Evolutionary conservation across 768 basidiomycete species (phyloP).

Genomic region (Kwoniella botswanensis): DNA sequence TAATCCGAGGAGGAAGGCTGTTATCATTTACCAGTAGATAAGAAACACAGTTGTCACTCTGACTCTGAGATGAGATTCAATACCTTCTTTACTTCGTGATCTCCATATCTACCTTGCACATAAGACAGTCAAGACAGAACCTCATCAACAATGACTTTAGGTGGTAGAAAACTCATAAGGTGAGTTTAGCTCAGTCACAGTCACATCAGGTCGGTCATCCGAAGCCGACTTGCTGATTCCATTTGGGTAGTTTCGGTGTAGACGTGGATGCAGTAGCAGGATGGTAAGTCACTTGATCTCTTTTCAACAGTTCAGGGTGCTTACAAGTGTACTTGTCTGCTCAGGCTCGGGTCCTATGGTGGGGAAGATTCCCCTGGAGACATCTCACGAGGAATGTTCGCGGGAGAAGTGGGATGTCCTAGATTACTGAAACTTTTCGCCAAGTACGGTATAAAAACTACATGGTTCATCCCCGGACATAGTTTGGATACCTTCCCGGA

Average conservation of each 20-base stretch:
- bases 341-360: slow-evolving; percentile 75
- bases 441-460: slow-evolving; percentile 71
- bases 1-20: background rate
- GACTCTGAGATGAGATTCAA: slow-evolving; percentile 1
- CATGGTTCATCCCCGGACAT: slow-evolving; percentile 81
- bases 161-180: slow-evolving; percentile 23
- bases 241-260: slow-evolving; percentile 61
- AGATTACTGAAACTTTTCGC: slow-evolving; percentile 73
- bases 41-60: background rate
- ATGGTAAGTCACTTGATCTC: slow-evolving; percentile 61
- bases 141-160: slow-evolving; percentile 13
- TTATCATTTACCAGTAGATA: background rate
- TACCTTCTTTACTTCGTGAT: background rate
- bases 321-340: slow-evolving; percentile 16
- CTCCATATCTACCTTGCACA: background rate
- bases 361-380: slow-evolving; percentile 75
- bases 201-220: background rate
- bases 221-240: background rate
- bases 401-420: slow-evolving; percentile 74
- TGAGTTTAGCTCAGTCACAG: background rate
- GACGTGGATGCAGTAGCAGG: slow-evolving; percentile 80
- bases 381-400: slow-evolving; percentile 74
- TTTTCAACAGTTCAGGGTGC: background rate
- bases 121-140: background rate
- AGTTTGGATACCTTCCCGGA: slow-evolving; percentile 76